Evolutionary conservation across 495 filamentous ascomycete genomes (phyloP).

Genomic region (Achaetomiella virescens): DNA sequence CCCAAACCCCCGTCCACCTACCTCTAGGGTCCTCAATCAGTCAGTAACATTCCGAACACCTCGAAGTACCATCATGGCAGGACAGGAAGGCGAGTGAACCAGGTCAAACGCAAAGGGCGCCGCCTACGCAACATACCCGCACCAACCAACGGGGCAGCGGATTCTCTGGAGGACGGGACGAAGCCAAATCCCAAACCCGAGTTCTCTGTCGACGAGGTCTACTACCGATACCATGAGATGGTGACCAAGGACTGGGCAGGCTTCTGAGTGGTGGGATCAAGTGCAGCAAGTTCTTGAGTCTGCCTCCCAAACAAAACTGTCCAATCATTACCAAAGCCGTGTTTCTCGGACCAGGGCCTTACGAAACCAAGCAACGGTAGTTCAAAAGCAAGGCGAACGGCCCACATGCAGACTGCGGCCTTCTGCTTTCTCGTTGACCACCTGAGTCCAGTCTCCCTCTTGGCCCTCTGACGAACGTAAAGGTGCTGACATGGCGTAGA

Average conservation of each 20-base stretch:
- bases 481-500: slow-evolving; percentile 17
- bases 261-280: slow-evolving; percentile 18
- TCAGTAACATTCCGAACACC: not conserved
- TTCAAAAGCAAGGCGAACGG: slow-evolving; percentile 24
- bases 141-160: not conserved
- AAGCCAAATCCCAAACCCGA: slow-evolving; percentile 27
- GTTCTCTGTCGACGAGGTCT: slow-evolving; percentile 20
- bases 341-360: slow-evolving; percentile 41
- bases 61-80: slow-evolving; percentile 3
- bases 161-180: slow-evolving; percentile 6
- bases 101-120: slow-evolving; percentile 27
- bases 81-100: slow-evolving; percentile 19
- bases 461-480: no score
- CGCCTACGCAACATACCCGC: slow-evolving; percentile 15
- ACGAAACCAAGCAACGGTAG: slow-evolving; percentile 37
- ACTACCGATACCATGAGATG: slow-evolving; percentile 16
- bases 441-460: slow-evolving; percentile 27
- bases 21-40: no score
- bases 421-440: slow-evolving; percentile 47
- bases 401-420: slow-evolving; percentile 56
- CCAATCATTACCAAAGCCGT: slow-evolving; percentile 32
- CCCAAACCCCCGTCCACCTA: no score
- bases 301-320: not conserved
- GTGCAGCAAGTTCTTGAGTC: slow-evolving; percentile 9
- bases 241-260: slow-evolving; percentile 14